Evolutionary conservation across 495 filamentous ascomycete genomes (phyloP), one percentile per base, ranked within the genome.

Genomic region (Penicillium subrubescens): DNA sequence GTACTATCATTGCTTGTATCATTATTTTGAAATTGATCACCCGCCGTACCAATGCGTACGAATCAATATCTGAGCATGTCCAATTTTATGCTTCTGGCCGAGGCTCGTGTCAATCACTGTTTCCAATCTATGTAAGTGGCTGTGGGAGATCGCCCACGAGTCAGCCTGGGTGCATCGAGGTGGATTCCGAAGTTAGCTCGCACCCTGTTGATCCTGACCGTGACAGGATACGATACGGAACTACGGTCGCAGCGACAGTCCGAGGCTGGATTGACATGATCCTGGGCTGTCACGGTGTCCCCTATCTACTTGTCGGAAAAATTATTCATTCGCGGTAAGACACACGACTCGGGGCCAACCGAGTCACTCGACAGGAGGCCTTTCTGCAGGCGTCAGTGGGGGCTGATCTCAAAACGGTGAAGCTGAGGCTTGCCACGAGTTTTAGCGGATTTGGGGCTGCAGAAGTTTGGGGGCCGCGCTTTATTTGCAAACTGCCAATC

Each of bases 1-100:
- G 61, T 58, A 57, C 35, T 35, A 34, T 37, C 43, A 43, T 51
- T 51, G 23, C 14, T 35, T 69, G 63, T 66, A 66, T 46, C 25
- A 62, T 66, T 51, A 56, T 59, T 23, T 33, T 39, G 33, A 37
- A 25, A 52, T 34, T 46, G 29, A 52, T n/a, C 23, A 43, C n/a
- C 48, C 54, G 35, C 59, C 35, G 46, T 46, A 44, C 56, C 64
- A 55, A n/a, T 60, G 29, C 25, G 48, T 52, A 25, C 25, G 25
- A 17, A 52, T 52, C 23, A n/a, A 29, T 52, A 29, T 27, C 17
- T 31, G 14, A 52, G 14, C 25, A 4, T 31, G 15, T 17, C 19
- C 10, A 1, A 25, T 48, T 21, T n/a, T 12, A 48, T 48, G 8
- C 19, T 48, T 48, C 44, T 48, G 19, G 44, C 44, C n/a, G 44